These are phyloP conservation scores for Discostella stelligera DNA, from an alignment of 352 stramenopile genomes.

Conservation along the genomic window DNA sequence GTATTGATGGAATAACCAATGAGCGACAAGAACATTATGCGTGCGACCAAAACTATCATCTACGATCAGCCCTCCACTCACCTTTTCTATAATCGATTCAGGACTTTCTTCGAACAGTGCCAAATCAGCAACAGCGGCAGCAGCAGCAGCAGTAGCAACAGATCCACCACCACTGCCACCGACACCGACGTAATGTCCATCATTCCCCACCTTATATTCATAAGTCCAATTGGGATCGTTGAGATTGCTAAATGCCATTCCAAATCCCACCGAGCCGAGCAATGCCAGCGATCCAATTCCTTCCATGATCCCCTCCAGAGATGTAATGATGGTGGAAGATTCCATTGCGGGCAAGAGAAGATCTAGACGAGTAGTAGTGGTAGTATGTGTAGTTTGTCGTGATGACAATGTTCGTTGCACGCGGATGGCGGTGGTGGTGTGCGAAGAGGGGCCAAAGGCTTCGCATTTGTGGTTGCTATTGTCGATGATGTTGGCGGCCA, in stretches of 20 bases:
- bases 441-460: background rate
- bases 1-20: background rate
- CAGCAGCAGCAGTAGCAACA: too few species aligned
- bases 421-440: background rate
- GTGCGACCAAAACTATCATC: background rate
- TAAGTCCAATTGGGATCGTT: conserved; percentile 17
- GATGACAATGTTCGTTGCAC: background rate
- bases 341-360: background rate
- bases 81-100: conserved; percentile 3
- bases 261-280: conserved; percentile 16
- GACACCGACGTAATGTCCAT: background rate
- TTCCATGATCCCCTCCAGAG: background rate
- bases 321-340: conserved; percentile 6
- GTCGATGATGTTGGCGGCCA: background rate
- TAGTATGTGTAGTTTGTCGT: background rate
- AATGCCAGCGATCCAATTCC: conserved; percentile 17
- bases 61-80: background rate
- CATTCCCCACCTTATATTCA: conserved; percentile 28
- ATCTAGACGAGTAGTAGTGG: background rate
- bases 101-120: conserved; percentile 15
- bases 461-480: too few species aligned
- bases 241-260: background rate
- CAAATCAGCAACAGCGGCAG: background rate
- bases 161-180: background rate
- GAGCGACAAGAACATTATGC: background rate